These are phyloP conservation scores for Aspergillus tanneri DNA, from an alignment of 2,329 filamentous ascomycete genomes.

Conservation along the genomic window DNA sequence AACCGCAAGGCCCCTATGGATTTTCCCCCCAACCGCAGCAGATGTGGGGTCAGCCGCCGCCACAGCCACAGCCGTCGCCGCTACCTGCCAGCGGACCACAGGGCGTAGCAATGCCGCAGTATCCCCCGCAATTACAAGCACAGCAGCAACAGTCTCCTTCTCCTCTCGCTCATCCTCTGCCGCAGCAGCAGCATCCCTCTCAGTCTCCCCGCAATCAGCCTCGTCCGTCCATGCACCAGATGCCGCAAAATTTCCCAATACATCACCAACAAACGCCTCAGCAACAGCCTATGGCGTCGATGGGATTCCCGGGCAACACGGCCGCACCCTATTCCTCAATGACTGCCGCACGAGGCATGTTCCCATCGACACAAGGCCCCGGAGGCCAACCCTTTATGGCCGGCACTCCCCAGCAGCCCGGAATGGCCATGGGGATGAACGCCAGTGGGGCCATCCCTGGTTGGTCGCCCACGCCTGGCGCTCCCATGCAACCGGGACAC, in stretches of 20 bases:
- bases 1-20: constrained; percentile 49
- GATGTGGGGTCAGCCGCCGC: constrained; percentile 64
- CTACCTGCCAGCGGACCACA: constrained; percentile 43
- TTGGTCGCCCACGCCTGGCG: constrained; percentile 38
- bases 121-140: constrained; percentile 41
- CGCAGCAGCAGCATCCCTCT: constrained; percentile 35
- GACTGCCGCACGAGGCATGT: constrained; percentile 36
- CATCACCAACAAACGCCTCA: constrained; percentile 38
- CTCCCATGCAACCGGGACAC: constrained; percentile 39
- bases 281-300: constrained; percentile 36
- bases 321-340: constrained; percentile 36
- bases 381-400: constrained; percentile 36
- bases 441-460: constrained; percentile 36
- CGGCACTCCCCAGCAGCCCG: constrained; percentile 36
- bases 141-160: constrained; percentile 41
- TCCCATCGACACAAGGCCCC: constrained; percentile 36
- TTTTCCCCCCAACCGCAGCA: constrained; percentile 64
- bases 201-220: constrained; percentile 46
- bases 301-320: constrained; percentile 37
- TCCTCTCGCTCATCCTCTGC: constrained; percentile 35
- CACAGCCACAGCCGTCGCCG: constrained; percentile 63
- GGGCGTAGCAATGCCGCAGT: constrained; percentile 42
- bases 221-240: constrained; percentile 37
- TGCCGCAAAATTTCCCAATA: constrained; percentile 39
- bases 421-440: constrained; percentile 39